phyloP scores from a whole-genome alignment of 371 early-diverging fungal genomes.

The Mucor sp. region DNA sequence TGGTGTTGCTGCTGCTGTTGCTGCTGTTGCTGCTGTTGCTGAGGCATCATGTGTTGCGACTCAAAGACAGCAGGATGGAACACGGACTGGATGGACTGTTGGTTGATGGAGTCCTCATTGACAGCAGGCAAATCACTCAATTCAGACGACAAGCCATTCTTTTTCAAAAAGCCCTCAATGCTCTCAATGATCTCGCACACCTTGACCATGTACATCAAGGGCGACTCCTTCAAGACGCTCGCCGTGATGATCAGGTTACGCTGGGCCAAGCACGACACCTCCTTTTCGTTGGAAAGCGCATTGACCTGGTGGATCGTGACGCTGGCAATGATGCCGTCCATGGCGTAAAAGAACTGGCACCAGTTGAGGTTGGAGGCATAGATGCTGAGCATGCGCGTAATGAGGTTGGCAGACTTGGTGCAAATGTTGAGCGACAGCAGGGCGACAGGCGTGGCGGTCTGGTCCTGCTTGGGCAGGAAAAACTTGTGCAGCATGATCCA shows the following conservation, averaged over 20 bases:
- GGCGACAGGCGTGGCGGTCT: conserved; percentile 35
- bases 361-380: conserved; percentile 40
- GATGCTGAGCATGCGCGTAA: conserved; percentile 48
- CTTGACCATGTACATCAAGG: conserved; percentile 53
- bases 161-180: conserved; percentile 40
- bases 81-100: conserved; percentile 41
- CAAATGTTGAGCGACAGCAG: conserved; percentile 37
- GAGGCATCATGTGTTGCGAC: conserved; percentile 42
- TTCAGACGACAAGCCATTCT: conserved; percentile 20
- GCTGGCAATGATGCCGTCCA: conserved; percentile 52
- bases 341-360: conserved; percentile 51
- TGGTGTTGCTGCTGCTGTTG: conserved; percentile 25
- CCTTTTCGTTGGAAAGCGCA: conserved; percentile 44
- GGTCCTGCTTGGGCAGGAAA: conserved; percentile 46
- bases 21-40: conserved; percentile 35
- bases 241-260: conserved; percentile 48
- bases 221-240: conserved; percentile 43
- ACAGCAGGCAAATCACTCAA: conserved; percentile 40
- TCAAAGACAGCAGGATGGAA: conserved; percentile 28
- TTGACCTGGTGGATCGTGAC: conserved; percentile 52
- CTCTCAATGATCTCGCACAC: conserved; percentile 52
- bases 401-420: conserved; percentile 39
- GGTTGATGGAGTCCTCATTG: conserved; percentile 40
- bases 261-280: conserved; percentile 39
- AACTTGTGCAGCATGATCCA: conserved; percentile 56